Evolutionary conservation across 2,329 filamentous ascomycete genomes (phyloP).

Genomic region (Onygenales sp.): DNA sequence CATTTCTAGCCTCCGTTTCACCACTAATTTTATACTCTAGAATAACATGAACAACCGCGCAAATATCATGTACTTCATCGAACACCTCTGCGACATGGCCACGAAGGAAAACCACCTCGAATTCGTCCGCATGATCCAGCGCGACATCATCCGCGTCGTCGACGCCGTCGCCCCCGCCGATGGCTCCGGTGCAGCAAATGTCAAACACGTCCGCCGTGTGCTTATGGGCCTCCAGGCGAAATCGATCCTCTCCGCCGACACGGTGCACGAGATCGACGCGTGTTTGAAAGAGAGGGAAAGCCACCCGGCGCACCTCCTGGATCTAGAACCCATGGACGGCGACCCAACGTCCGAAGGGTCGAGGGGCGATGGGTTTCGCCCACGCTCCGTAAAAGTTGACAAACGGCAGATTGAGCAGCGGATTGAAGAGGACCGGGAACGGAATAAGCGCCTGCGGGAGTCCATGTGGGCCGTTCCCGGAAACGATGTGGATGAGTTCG

Average conservation of each 20-base stretch:
- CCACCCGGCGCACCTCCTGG: slow-evolving; percentile 49
- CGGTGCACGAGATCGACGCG: slow-evolving; percentile 70
- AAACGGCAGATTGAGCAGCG: slow-evolving; percentile 88
- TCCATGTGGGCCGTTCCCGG: slow-evolving; percentile 82
- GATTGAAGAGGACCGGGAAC: slow-evolving; percentile 91
- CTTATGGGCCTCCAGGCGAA: slow-evolving; percentile 62
- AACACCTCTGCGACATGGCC: slow-evolving; percentile 83
- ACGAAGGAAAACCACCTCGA: slow-evolving; percentile 64
- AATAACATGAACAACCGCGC: slow-evolving; percentile 95
- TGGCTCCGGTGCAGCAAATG: slow-evolving; percentile 81
- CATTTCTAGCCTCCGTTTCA: not conserved
- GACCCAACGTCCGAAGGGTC: slow-evolving; percentile 16
- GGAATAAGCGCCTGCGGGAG: slow-evolving; percentile 85
- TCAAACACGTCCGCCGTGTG: slow-evolving; percentile 82
- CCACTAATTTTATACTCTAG: slow-evolving; percentile 28
- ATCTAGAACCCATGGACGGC: slow-evolving; percentile 27
- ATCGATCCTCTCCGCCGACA: slow-evolving; percentile 62
- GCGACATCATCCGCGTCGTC: slow-evolving; percentile 83
- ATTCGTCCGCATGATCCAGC: slow-evolving; percentile 89
- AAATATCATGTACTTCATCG: slow-evolving; percentile 99
- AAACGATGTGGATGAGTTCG: slow-evolving; percentile 60
- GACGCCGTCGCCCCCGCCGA: slow-evolving; percentile 84
- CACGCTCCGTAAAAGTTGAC: slow-evolving; percentile 50
- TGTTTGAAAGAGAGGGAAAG: slow-evolving; percentile 71
- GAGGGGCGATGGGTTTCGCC: slow-evolving; percentile 12